Conservation (phyloP, 306 rosid species). For the Betula pendula region DNA sequence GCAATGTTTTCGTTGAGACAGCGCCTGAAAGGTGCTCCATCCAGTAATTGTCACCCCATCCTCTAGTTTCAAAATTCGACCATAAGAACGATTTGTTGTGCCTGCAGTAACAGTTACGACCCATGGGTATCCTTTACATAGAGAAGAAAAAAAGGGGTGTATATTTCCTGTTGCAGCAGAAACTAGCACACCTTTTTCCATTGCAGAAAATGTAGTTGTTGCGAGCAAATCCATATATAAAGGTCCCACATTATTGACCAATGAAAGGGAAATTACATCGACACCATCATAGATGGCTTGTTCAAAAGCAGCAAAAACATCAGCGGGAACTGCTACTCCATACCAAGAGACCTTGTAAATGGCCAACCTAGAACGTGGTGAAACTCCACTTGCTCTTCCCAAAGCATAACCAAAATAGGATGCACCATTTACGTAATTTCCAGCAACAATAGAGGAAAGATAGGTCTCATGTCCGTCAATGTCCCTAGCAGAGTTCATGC, state of each 20-base stretch:
- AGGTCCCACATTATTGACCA: background rate
- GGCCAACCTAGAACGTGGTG: slow-evolving; percentile 21
- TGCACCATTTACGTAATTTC: slow-evolving; percentile 20
- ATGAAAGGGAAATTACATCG: slow-evolving; percentile 28
- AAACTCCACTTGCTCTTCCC: slow-evolving; percentile 24
- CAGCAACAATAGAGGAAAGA: slow-evolving; percentile 31
- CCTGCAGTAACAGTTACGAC: slow-evolving; percentile 21
- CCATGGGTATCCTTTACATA: slow-evolving; percentile 25
- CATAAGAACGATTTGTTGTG: slow-evolving; percentile 15
- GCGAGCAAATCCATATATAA: slow-evolving; percentile 14
- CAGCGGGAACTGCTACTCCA: slow-evolving; percentile 11
- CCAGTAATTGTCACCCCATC: slow-evolving; percentile 3
- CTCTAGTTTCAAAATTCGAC: slow-evolving; percentile 20
- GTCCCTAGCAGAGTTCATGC: slow-evolving; percentile 36
- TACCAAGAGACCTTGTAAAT: slow-evolving; percentile 30
- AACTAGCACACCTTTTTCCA: slow-evolving; percentile 20
- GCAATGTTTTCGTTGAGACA: no score
- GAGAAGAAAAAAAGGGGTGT: background rate
- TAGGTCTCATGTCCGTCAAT: slow-evolving; percentile 29
- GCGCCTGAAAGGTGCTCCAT: no score
- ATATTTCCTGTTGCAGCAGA: slow-evolving; percentile 25
- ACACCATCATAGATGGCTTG: slow-evolving; percentile 40
- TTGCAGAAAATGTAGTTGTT: slow-evolving; percentile 22
- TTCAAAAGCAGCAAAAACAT: slow-evolving; percentile 32
- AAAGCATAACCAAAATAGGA: slow-evolving; percentile 33